Evolutionary conservation across 208 protist genomes (phyloP).

Genomic region (Spongospora subterranea): DNA sequence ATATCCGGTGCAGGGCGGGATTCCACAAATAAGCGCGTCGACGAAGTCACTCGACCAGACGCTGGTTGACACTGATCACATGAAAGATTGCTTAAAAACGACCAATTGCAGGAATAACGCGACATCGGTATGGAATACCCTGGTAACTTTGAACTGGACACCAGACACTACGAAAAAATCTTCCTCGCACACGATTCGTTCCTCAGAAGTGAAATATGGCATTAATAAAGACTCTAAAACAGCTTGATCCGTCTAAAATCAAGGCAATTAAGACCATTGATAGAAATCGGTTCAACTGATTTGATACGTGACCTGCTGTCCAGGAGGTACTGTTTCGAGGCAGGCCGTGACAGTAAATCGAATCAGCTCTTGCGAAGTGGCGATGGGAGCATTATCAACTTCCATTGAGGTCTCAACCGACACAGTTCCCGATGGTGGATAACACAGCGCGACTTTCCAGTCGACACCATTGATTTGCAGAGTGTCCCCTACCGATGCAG

Average conservation of each 20-base stretch:
- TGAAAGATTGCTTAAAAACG: neutral
- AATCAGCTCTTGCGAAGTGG: slow-evolving; percentile 12
- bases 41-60: neutral
- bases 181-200: neutral
- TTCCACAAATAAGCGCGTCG: neutral
- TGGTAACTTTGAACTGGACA: slow-evolving; percentile 43
- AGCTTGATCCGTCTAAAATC: neutral
- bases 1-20: neutral
- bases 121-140: neutral
- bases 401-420: neutral
- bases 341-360: neutral
- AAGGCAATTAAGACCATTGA: neutral
- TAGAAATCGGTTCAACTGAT: neutral
- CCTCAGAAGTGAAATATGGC: slow-evolving; percentile 21
- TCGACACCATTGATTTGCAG: neutral
- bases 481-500: no score
- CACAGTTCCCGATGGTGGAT: slow-evolving; percentile 11
- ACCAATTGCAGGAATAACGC: neutral
- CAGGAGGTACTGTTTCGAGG: neutral
- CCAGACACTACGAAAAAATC: neutral
- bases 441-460: neutral
- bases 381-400: neutral
- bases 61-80: neutral
- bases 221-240: slow-evolving; percentile 5
- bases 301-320: neutral